These are phyloP conservation scores for Tremella mesenterica DNA, from an alignment of 768 basidiomycete species.

Conservation along the genomic window DNA sequence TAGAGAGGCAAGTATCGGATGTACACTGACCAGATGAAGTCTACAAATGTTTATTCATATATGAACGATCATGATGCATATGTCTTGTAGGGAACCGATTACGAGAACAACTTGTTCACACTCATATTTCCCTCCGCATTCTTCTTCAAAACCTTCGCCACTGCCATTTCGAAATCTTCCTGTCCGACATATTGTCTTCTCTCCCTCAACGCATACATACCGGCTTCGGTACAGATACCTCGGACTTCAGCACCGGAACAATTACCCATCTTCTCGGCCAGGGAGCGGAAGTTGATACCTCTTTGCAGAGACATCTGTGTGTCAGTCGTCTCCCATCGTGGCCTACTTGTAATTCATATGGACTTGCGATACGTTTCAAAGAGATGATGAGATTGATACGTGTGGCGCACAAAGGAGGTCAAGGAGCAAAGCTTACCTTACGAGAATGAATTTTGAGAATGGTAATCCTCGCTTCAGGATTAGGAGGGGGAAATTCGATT, in stretches of 20 bases:
- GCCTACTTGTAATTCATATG: too few relatives aligned
- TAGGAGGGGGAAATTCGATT: conserved; percentile 95
- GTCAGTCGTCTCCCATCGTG: conserved; percentile 1
- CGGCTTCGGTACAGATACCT: conserved; percentile 96
- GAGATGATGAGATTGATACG: too few relatives aligned
- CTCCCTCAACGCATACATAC: conserved; percentile 95
- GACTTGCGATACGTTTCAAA: too few relatives aligned
- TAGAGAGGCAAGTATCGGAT: too few relatives aligned
- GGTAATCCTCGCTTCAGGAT: conserved; percentile 88
- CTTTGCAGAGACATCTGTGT: conserved; percentile 89
- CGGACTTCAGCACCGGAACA: conserved; percentile 96
- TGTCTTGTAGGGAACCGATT: too few relatives aligned
- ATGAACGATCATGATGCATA: too few relatives aligned
- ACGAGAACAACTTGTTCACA: conserved; percentile 80
- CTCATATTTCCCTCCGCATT: conserved; percentile 91
- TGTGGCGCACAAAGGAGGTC: too few relatives aligned
- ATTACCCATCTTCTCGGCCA: conserved; percentile 99
- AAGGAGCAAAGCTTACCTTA: conserved; percentile 59
- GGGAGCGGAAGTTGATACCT: conserved; percentile 88
- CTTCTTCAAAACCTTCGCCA: conserved; percentile 95
- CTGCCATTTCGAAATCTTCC: conserved; percentile 97
- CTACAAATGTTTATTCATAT: too few relatives aligned
- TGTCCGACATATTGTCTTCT: conserved; percentile 94
- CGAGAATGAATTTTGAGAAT: conserved; percentile 94
- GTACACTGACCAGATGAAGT: too few relatives aligned